phyloP scores from a whole-genome alignment of 2,329 filamentous ascomycete species.

The Hypoxylon sp. region DNA sequence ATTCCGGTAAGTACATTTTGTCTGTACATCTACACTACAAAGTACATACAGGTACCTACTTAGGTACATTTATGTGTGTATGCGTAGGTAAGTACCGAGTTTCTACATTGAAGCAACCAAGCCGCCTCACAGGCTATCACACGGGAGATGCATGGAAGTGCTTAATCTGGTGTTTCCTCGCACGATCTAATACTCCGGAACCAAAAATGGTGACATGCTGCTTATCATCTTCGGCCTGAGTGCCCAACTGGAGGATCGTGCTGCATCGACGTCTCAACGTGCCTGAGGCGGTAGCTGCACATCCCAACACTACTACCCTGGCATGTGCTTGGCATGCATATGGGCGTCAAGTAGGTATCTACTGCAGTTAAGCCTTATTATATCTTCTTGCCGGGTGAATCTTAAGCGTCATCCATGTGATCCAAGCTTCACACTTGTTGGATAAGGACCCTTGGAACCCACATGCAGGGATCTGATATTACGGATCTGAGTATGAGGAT shows the following conservation, averaged over 20 bases:
- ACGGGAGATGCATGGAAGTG: neutral
- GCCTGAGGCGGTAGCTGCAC: neutral
- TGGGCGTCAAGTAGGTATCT: neutral
- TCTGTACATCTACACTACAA: too few relatives aligned
- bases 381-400: neutral
- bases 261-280: neutral
- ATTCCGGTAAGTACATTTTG: neutral
- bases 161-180: neutral
- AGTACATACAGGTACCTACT: too few relatives aligned
- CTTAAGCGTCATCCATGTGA: neutral
- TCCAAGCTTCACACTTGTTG: neutral
- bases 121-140: neutral
- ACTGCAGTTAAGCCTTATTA: neutral
- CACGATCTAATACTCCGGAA: constrained; percentile 1
- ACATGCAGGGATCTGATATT: neutral
- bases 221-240: neutral
- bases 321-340: neutral
- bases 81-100: neutral
- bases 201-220: neutral
- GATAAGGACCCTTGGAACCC: neutral
- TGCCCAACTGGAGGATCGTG: neutral
- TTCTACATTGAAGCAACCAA: neutral
- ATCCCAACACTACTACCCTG: neutral
- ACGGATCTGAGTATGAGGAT: neutral
- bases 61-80: neutral